Evolutionary conservation across 805 yeast species (phyloP).

Genomic region (Ogataea salicorniae): DNA sequence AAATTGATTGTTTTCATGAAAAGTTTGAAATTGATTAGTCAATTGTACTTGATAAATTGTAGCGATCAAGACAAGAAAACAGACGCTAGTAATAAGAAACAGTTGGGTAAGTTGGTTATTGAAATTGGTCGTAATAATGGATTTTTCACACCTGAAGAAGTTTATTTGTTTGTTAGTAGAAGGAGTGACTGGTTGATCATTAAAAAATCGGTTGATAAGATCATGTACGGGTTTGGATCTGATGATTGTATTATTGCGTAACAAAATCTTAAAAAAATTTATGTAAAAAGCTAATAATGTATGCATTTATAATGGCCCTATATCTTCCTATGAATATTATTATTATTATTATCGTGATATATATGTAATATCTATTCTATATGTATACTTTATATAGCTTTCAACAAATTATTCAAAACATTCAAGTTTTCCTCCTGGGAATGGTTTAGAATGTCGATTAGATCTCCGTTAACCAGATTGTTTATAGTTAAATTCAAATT

Average conservation of each 20-base stretch:
- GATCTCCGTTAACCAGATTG: slow-evolving; percentile 17
- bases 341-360: too few relatives aligned
- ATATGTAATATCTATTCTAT: too few relatives aligned
- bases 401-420: slow-evolving; percentile 17
- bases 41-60: slow-evolving; percentile 66
- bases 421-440: slow-evolving; percentile 22
- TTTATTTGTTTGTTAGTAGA: slow-evolving; percentile 85
- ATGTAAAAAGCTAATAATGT: too few relatives aligned
- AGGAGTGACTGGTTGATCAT: slow-evolving; percentile 82
- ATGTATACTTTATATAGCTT: background rate
- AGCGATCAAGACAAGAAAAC: slow-evolving; percentile 48
- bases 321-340: too few relatives aligned
- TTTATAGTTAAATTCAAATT: slow-evolving; percentile 11
- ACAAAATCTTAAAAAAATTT: too few relatives aligned
- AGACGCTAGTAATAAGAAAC: slow-evolving; percentile 40
- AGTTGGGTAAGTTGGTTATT: slow-evolving; percentile 75
- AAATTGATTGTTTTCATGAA: slow-evolving; percentile 71
- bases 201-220: slow-evolving; percentile 78
- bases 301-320: too few relatives aligned
- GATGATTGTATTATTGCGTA: slow-evolving; percentile 67
- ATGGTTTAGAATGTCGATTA: slow-evolving; percentile 15
- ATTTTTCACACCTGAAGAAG: slow-evolving; percentile 85
- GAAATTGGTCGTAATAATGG: slow-evolving; percentile 86
- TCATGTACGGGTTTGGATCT: slow-evolving; percentile 86
- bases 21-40: slow-evolving; percentile 80